Evolutionary conservation across 371 early-diverging fungal genomes (phyloP).

Genomic region (Mucor indicus): DNA sequence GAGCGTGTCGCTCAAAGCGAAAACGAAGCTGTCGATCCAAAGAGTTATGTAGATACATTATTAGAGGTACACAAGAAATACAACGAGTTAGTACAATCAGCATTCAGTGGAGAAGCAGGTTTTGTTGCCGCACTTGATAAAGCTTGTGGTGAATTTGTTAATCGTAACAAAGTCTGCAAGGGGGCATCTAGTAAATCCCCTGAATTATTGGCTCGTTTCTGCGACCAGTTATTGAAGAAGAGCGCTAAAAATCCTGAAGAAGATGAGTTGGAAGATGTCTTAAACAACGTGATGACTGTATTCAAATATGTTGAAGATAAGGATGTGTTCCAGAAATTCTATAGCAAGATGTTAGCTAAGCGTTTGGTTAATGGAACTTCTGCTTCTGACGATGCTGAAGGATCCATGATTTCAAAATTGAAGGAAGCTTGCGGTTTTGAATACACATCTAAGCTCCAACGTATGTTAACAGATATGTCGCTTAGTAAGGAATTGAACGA

Average conservation of each 20-base stretch:
- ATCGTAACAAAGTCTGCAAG: conserved; percentile 82
- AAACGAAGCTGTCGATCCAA: conserved; percentile 61
- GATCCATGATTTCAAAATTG: conserved; percentile 65
- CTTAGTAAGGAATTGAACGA: conserved; percentile 72
- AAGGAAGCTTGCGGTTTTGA: conserved; percentile 84
- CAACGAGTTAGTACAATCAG: conserved; percentile 65
- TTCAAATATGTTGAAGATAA: conserved; percentile 89
- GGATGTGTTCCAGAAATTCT: conserved; percentile 87
- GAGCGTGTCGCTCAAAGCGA: conserved; percentile 72
- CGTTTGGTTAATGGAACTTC: conserved; percentile 73
- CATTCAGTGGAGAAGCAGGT: conserved; percentile 87
- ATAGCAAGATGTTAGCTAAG: conserved; percentile 74
- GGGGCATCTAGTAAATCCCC: conserved; percentile 72
- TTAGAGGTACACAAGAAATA: conserved; percentile 81
- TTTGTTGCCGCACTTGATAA: conserved; percentile 90
- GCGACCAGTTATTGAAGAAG: conserved; percentile 83
- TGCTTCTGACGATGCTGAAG: conserved; percentile 75
- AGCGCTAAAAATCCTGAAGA: conserved; percentile 82
- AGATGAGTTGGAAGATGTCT: conserved; percentile 79
- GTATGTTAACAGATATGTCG: conserved; percentile 89
- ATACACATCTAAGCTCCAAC: conserved; percentile 84
- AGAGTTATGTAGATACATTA: conserved; percentile 79
- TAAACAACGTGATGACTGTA: conserved; percentile 82
- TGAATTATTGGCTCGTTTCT: conserved; percentile 82
- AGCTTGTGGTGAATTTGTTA: conserved; percentile 91